Conservation (phyloP, 495 filamentous ascomycete species). For the Gamarada debralockiae region DNA sequence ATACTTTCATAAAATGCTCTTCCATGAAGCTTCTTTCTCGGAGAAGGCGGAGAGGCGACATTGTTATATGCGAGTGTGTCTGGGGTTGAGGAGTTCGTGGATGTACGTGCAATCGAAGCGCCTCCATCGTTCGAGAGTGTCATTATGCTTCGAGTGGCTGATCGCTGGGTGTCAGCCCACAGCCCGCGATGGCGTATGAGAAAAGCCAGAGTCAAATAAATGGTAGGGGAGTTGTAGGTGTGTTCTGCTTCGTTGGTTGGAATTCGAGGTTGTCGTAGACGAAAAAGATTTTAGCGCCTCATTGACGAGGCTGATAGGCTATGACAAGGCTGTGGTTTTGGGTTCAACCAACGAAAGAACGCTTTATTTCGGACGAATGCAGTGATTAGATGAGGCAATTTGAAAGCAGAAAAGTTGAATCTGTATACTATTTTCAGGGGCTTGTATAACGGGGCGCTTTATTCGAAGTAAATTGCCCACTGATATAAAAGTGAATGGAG, state of each 20-base stretch:
- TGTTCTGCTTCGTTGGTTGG: neutral
- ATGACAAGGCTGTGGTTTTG: no score
- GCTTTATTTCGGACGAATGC: no score
- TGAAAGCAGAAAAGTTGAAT: no score
- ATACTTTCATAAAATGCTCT: constrained; percentile 91
- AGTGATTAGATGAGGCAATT: no score
- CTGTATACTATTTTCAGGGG: no score
- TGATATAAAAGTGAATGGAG: no score
- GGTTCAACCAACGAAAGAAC: no score
- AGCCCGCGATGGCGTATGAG: constrained; percentile 3
- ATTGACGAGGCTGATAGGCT: constrained; percentile 17
- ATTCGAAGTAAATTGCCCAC: no score
- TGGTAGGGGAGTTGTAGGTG: neutral
- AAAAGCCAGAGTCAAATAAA: constrained; percentile 14
- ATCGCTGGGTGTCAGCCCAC: constrained; percentile 27
- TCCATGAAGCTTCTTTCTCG: constrained; percentile 62
- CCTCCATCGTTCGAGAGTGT: constrained; percentile 10
- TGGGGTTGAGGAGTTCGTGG: neutral
- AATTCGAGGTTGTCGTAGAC: neutral
- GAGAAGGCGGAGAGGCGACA: neutral
- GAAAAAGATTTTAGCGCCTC: constrained; percentile 19
- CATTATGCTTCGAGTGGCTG: constrained; percentile 13
- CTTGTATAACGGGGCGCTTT: no score
- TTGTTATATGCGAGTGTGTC: neutral
- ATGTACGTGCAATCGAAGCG: constrained; percentile 10